Conservation (phyloP, 306 rosid genomes). For the Clitoria ternatea region DNA sequence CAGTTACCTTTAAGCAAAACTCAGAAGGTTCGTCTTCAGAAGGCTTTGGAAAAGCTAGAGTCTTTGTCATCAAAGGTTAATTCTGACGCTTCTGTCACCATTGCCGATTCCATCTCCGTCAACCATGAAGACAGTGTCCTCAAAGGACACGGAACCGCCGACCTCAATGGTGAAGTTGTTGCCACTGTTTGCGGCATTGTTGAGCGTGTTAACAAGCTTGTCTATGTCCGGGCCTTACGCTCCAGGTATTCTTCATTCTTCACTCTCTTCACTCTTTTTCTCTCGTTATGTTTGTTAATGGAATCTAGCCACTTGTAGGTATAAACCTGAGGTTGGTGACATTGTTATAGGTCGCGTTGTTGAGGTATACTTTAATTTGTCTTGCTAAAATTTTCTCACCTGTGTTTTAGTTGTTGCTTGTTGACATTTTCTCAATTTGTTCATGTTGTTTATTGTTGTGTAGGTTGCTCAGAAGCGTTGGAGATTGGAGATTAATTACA, state of each 20-base stretch:
- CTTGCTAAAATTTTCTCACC: neutral
- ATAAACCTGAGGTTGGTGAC: conserved; percentile 96
- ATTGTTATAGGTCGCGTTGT: conserved; percentile 76
- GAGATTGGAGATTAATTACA: conserved; percentile 79
- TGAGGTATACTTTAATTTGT: conserved; percentile 47
- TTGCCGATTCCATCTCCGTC: conserved; percentile 77
- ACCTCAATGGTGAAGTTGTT: conserved; percentile 62
- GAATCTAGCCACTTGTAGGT: conserved; percentile 38
- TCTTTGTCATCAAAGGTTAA: conserved; percentile 64
- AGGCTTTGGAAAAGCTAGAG: conserved; percentile 61
- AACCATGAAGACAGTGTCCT: conserved; percentile 74
- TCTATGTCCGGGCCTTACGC: conserved; percentile 74
- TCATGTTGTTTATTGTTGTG: neutral
- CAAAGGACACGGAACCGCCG: conserved; percentile 87
- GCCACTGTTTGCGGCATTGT: conserved; percentile 86
- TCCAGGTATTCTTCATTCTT: conserved; percentile 44
- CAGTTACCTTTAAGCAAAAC: conserved; percentile 67
- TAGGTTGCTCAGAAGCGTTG: conserved; percentile 92
- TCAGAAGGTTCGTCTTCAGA: conserved; percentile 78
- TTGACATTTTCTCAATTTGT: neutral
- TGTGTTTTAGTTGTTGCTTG: neutral
- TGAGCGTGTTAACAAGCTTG: conserved; percentile 88
- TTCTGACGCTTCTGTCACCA: conserved; percentile 69
- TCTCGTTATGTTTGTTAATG: neutral
- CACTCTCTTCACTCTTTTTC: neutral